Evolutionary conservation across 2,329 filamentous ascomycete species (phyloP).

Genomic region (Sporothrix phasma): DNA sequence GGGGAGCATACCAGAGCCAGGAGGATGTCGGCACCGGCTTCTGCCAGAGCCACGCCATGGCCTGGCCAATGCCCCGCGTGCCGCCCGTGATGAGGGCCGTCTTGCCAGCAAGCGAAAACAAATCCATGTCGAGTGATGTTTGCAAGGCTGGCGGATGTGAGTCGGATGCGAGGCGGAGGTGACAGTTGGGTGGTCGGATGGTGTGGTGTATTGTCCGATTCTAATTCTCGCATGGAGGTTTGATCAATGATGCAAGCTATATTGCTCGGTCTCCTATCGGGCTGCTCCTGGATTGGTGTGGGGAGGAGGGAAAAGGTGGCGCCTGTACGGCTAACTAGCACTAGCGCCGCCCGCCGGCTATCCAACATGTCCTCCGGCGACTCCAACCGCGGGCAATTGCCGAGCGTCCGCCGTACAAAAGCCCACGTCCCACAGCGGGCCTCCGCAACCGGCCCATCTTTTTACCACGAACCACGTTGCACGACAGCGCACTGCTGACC

Average conservation of each 20-base stretch:
- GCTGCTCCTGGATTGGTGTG: neutral
- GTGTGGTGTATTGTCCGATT: neutral
- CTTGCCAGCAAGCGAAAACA: conserved; percentile 48
- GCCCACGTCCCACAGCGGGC: conserved; percentile 1
- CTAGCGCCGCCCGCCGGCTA: conserved; percentile 4
- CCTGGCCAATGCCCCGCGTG: conserved; percentile 48
- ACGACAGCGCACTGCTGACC: neutral
- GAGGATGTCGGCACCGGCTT: conserved; percentile 48
- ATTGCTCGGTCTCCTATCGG: neutral
- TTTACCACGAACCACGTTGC: conserved; percentile 14
- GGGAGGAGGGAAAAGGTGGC: neutral
- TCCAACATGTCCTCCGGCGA: conserved; percentile 5
- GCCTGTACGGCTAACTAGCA: no score
- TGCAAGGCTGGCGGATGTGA: neutral
- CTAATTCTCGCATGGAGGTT: no score
- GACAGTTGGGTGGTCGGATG: neutral
- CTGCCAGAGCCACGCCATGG: conserved; percentile 48
- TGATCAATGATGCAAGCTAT: conserved; percentile 1
- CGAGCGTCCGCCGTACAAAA: neutral
- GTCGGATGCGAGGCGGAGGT: neutral
- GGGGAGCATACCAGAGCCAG: conserved; percentile 28
- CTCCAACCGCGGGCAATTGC: neutral
- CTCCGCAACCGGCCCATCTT: conserved; percentile 13
- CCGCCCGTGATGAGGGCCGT: conserved; percentile 49
- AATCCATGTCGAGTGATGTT: conserved; percentile 19